phyloP scores from a whole-genome alignment of 805 yeast species.

The Starmerella scarabaei region DNA sequence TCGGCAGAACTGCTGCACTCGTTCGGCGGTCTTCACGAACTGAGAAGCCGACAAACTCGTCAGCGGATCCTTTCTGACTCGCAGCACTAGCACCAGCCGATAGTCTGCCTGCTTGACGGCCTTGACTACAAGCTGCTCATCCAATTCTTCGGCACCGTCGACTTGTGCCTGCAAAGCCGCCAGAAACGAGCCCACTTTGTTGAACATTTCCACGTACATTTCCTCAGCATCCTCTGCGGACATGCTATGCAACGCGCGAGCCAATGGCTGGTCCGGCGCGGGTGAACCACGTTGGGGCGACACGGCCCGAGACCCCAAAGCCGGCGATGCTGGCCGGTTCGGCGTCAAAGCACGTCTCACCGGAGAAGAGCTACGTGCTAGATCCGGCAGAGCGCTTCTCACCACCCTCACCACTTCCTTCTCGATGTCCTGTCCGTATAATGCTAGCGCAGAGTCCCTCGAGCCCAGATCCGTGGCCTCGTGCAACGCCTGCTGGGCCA shows the following conservation, averaged over 20 bases:
- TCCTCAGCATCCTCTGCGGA: slow-evolving; percentile 62
- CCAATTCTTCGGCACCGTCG: slow-evolving; percentile 46
- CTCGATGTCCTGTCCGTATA: slow-evolving; percentile 56
- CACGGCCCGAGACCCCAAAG: not conserved
- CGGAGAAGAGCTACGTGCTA: slow-evolving; percentile 7
- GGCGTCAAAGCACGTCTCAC: not conserved
- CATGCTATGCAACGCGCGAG: slow-evolving; percentile 45
- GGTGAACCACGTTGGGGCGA: no score
- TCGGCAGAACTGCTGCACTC: slow-evolving; percentile 54
- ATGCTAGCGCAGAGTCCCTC: slow-evolving; percentile 46
- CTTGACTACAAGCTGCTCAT: slow-evolving; percentile 40
- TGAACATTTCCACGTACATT: slow-evolving; percentile 36
- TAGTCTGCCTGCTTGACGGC: slow-evolving; percentile 58
- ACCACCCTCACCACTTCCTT: slow-evolving; percentile 63
- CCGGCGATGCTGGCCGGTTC: not conserved
- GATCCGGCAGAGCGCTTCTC: slow-evolving; percentile 44
- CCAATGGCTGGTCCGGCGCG: slow-evolving; percentile 19
- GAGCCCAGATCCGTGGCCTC: slow-evolving; percentile 22
- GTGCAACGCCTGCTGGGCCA: not conserved
- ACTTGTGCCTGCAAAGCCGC: slow-evolving; percentile 35
- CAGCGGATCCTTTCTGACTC: slow-evolving; percentile 62
- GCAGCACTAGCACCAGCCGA: slow-evolving; percentile 63
- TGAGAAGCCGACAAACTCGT: slow-evolving; percentile 43
- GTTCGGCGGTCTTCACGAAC: slow-evolving; percentile 53
- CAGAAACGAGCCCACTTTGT: slow-evolving; percentile 1